Evolutionary conservation across 805 yeast genomes (phyloP), one percentile per base, ranked within the genome.

Genomic region (Starmera amethionina): DNA sequence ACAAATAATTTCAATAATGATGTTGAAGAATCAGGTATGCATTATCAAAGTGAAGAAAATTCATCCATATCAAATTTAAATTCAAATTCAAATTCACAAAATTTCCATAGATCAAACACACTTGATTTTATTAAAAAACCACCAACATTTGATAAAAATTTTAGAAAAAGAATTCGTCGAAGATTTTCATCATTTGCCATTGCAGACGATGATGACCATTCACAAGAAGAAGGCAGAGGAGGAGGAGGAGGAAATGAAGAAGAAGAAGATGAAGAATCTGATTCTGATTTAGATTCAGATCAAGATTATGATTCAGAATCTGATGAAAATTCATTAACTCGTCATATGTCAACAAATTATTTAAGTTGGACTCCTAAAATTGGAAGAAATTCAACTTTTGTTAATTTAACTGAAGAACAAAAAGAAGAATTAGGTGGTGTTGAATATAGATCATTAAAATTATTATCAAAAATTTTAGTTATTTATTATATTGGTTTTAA

Each of bases 391-490:
- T 90, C 97, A 0, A 81, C 89, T 0, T 93, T 93, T 66, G 82
- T 87, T 2, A 82, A 82, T 13, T 60, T 93, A 34, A 77, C 86
- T 3, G 85, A 79, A 31, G 79, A 73, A 19, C 97, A 93, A 58
- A 88, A 86, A 52, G 94, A 84, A 43, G 99, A 93, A 58, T 64
- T 93, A 32, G 99, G 98, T 32, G 99, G 98, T 38, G 96, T 93
- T 13, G 99, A 93, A 55, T 93, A 93, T 57, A 72, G 97, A 35
- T 87, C 99, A 0, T 71, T 85, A 42, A 87, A 87, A 54, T 63
- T 88, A 9, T 63, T 93, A 42, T 76, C 82, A 42, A 72, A 73
- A 46, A 73, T 90, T 35, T 60, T 90, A 12, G 55, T 76, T 1
- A 43, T 59, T 6, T 93, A 85, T 54, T 88, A 85, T 51, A 46